Conservation (phyloP, 1,284 basidiomycete species). For the Moniliophthora roreri region DNA sequence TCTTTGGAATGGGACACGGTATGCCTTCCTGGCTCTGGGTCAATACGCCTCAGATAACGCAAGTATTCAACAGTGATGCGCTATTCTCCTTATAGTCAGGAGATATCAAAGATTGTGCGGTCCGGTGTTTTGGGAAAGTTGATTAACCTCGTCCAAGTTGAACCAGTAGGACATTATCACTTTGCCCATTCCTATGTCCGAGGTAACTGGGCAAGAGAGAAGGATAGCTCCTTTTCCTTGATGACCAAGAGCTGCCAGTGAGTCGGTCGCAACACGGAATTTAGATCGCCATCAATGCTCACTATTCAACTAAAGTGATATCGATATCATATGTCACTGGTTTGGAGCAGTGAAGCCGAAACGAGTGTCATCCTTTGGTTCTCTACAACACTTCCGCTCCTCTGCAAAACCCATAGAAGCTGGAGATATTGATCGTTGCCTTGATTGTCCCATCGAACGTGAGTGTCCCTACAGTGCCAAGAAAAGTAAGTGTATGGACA, state of each 20-base stretch:
- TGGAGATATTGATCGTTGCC: slow-evolving; percentile 64
- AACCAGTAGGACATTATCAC: slow-evolving; percentile 79
- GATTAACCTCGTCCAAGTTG: slow-evolving; percentile 76
- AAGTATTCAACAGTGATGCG: slow-evolving; percentile 60
- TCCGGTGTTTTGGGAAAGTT: slow-evolving; percentile 74
- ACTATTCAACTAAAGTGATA: slow-evolving; percentile 53
- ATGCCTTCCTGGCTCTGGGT: slow-evolving; percentile 15
- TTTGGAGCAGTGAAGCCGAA: slow-evolving; percentile 62
- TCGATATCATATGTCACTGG: slow-evolving; percentile 81
- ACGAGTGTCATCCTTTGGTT: slow-evolving; percentile 82
- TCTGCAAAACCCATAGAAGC: slow-evolving; percentile 68
- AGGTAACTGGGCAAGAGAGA: slow-evolving; percentile 77
- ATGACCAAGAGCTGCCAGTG: slow-evolving; percentile 91
- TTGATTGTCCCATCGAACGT: slow-evolving; percentile 70
- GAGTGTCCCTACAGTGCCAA: slow-evolving; percentile 85
- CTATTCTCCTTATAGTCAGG: slow-evolving; percentile 80
- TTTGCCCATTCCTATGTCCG: slow-evolving; percentile 87
- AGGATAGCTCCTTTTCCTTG: slow-evolving; percentile 72
- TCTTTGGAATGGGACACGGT: slow-evolving; percentile 89
- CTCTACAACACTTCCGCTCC: slow-evolving; percentile 77
- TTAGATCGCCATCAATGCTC: background rate
- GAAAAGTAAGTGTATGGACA: slow-evolving; percentile 53
- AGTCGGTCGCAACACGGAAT: slow-evolving; percentile 16
- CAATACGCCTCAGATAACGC: background rate
- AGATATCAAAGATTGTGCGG: slow-evolving; percentile 67